Percentiles rank a stretch among this genome's conserved stretches.
Conservation (phyloP, 164 flowering plant species). For the Cinnamomum chago region DNA sequence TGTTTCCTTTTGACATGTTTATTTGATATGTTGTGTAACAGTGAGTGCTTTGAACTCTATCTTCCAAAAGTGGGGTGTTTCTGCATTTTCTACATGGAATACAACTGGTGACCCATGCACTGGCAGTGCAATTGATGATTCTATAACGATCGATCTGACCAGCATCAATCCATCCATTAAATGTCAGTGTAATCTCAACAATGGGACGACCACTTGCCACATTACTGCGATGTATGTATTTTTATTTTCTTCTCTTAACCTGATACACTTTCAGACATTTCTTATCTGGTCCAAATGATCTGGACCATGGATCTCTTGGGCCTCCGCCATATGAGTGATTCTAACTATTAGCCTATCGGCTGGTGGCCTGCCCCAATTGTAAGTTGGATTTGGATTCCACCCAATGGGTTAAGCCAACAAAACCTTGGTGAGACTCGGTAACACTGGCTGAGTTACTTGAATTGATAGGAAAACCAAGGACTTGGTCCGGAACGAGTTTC, state of each 20-base stretch:
- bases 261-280: too few relatives aligned
- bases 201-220: conserved; percentile 15
- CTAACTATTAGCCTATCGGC: not conserved
- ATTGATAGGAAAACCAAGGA: too few relatives aligned
- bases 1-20: too few relatives aligned
- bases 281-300: not conserved
- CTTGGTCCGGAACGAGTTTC: too few relatives aligned
- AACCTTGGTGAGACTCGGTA: not conserved
- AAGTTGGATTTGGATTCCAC: not conserved
- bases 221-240: conserved; percentile 17
- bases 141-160: not conserved
- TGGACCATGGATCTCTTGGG: not conserved
- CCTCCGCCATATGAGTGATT: not conserved
- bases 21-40: not conserved
- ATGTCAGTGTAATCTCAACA: conserved; percentile 11
- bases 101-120: conserved; percentile 19
- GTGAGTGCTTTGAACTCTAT: conserved; percentile 10
- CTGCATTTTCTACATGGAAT: conserved; percentile 14
- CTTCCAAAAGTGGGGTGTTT: conserved; percentile 9
- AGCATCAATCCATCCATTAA: conserved; percentile 16
- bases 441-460: too few relatives aligned
- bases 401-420: not conserved
- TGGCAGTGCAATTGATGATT: conserved; percentile 17
- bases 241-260: not conserved
- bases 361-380: not conserved